Percentiles rank a stretch among this genome's conserved stretches.
Evolutionary conservation across 2,329 filamentous ascomycete genomes (phyloP).

Genomic region (Mollisia scopiformis): DNA sequence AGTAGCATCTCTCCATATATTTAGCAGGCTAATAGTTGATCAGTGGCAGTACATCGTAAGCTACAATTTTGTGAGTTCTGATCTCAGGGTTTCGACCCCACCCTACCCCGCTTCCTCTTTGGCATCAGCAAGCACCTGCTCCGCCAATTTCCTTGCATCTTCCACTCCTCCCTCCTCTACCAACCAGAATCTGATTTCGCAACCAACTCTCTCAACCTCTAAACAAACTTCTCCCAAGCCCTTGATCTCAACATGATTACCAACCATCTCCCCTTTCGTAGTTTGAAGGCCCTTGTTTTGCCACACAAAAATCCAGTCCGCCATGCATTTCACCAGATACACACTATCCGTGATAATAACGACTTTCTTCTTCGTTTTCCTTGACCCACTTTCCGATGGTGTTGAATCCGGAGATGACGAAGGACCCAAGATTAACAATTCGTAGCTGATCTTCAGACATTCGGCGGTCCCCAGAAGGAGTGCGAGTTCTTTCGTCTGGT

Average conservation of each 20-base stretch:
- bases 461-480: not conserved
- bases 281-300: slow-evolving; percentile 35
- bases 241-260: slow-evolving; percentile 5
- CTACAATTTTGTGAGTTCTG: too few species aligned
- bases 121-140: not conserved
- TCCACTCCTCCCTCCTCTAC: slow-evolving; percentile 4
- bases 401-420: not conserved
- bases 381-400: not conserved
- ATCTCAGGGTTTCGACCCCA: too few species aligned
- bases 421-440: not conserved
- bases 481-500: slow-evolving; percentile 2
- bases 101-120: not conserved
- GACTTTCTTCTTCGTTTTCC: not conserved
- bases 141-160: slow-evolving; percentile 8
- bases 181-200: slow-evolving; percentile 18
- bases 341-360: slow-evolving; percentile 38
- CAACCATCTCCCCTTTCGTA: slow-evolving; percentile 23
- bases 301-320: slow-evolving; percentile 38
- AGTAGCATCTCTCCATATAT: too few species aligned
- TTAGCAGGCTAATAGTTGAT: too few species aligned
- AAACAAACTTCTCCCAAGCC: slow-evolving; percentile 5
- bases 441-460: not conserved
- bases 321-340: slow-evolving; percentile 39
- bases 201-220: not conserved
- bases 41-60: too few species aligned